Conservation (phyloP, 1,139 yeast genomes). For the Yamadazyma trypodendri region DNA sequence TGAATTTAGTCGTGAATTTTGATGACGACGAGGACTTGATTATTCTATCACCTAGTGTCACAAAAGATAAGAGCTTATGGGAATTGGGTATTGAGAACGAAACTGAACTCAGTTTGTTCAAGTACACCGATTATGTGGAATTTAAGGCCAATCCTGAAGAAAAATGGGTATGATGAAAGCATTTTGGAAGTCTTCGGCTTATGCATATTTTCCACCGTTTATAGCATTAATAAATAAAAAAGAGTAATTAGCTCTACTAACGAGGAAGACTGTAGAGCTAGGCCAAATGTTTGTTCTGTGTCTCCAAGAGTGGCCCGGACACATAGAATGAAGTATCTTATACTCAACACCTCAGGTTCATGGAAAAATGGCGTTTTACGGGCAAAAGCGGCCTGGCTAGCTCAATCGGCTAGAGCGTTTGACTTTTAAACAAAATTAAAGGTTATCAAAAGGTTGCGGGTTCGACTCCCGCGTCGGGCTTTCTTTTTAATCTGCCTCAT, state of each 20-base stretch:
- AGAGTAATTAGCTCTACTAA: too few species aligned
- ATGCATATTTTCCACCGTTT: too few species aligned
- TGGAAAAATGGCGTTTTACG: too few species aligned
- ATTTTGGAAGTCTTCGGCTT: too few species aligned
- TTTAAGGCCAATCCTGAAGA: constrained; percentile 85
- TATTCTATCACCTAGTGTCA: constrained; percentile 31
- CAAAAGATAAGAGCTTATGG: constrained; percentile 45
- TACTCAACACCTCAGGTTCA: too few species aligned
- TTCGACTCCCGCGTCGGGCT: constrained; percentile 20
- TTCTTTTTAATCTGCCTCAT: constrained; percentile 4
- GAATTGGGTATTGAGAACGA: constrained; percentile 84
- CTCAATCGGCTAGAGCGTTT: constrained; percentile 20
- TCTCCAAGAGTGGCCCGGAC: too few species aligned
- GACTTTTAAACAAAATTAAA: constrained; percentile 14
- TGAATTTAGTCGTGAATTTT: constrained; percentile 87
- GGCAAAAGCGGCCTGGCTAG: constrained; percentile 15
- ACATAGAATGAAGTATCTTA: too few species aligned
- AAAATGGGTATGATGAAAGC: constrained; percentile 63
- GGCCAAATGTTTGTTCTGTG: too few species aligned
- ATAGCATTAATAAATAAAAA: too few species aligned
- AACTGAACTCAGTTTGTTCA: constrained; percentile 84
- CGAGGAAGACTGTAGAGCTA: too few species aligned
- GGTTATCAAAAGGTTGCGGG: constrained; percentile 18
- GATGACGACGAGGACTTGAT: constrained; percentile 68
- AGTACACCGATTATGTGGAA: constrained; percentile 59